phyloP scores from a whole-genome alignment of 495 filamentous ascomycete genomes.

The Penicillium ucsense region DNA sequence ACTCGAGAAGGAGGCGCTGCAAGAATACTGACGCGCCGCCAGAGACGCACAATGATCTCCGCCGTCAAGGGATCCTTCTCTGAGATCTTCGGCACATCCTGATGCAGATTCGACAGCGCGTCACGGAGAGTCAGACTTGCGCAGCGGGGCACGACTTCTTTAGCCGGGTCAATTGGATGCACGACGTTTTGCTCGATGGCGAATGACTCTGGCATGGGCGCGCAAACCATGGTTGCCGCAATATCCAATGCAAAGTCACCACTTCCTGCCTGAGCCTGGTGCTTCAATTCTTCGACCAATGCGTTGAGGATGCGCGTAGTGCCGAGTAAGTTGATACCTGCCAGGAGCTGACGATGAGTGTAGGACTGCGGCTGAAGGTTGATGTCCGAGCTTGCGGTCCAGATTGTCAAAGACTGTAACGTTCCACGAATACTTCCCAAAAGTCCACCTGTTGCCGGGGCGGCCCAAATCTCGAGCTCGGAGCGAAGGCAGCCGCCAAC shows the following conservation, averaged over 20 bases:
- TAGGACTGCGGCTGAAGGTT: constrained; percentile 64
- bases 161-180: constrained; percentile 30
- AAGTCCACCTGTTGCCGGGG: constrained; percentile 50
- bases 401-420: constrained; percentile 59
- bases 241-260: constrained; percentile 64
- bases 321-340: constrained; percentile 60
- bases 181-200: constrained; percentile 34
- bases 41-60: constrained; percentile 64
- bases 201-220: constrained; percentile 48
- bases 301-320: constrained; percentile 48
- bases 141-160: constrained; percentile 29
- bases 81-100: constrained; percentile 51
- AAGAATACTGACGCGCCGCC: constrained; percentile 61
- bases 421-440: constrained; percentile 51
- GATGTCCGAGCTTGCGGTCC: constrained; percentile 57
- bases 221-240: constrained; percentile 60
- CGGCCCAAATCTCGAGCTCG: constrained; percentile 71
- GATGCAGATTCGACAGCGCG: constrained; percentile 54
- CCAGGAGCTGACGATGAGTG: constrained; percentile 65
- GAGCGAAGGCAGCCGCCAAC: constrained; percentile 54
- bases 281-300: constrained; percentile 63
- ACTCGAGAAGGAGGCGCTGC: constrained; percentile 32
- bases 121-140: constrained; percentile 52
- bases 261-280: constrained; percentile 41
- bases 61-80: constrained; percentile 52